Percentiles rank a stretch among this genome's conserved stretches.
Evolutionary conservation across 2,329 filamentous ascomycete species (phyloP).

Genomic region (Monilinia laxa): DNA sequence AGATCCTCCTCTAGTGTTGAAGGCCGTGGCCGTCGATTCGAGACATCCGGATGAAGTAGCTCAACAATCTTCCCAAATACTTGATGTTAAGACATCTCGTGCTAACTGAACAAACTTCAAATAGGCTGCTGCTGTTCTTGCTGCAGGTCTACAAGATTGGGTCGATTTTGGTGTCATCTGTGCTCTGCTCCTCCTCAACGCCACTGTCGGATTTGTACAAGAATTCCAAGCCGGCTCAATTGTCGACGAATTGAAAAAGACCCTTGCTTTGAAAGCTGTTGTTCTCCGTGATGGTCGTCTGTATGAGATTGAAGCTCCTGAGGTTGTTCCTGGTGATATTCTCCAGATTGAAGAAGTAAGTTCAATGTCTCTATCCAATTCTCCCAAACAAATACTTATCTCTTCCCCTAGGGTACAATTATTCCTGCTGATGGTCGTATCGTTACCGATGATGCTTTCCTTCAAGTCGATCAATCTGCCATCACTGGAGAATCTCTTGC

Average conservation of each 20-base stretch:
- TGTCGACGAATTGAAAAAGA: constrained; percentile 89
- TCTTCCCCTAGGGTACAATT: constrained; percentile 65
- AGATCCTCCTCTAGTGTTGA: constrained; percentile 3
- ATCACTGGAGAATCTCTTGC: constrained; percentile 91
- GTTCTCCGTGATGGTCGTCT: constrained; percentile 79
- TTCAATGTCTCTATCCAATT: neutral
- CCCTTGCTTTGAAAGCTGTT: constrained; percentile 80
- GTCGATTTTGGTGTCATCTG: constrained; percentile 93
- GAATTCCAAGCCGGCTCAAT: constrained; percentile 89
- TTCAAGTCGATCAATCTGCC: constrained; percentile 88
- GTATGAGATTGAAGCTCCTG: constrained; percentile 76
- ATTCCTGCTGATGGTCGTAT: constrained; percentile 86
- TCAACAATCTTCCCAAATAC: neutral
- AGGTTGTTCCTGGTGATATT: constrained; percentile 88
- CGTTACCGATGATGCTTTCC: constrained; percentile 77
- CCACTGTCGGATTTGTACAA: constrained; percentile 81
- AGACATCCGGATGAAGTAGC: neutral
- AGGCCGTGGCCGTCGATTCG: constrained; percentile 1
- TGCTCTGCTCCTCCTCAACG: constrained; percentile 79
- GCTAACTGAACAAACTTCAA: constrained; percentile 20
- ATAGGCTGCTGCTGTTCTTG: constrained; percentile 68
- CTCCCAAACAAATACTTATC: constrained; percentile 22
- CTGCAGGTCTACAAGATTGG: constrained; percentile 83
- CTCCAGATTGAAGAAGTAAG: constrained; percentile 76
- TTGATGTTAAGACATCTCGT: neutral